Base-by-base conservation (phyloP, 306 rosid species). In the Hylodesmum podocarpum region DNA sequence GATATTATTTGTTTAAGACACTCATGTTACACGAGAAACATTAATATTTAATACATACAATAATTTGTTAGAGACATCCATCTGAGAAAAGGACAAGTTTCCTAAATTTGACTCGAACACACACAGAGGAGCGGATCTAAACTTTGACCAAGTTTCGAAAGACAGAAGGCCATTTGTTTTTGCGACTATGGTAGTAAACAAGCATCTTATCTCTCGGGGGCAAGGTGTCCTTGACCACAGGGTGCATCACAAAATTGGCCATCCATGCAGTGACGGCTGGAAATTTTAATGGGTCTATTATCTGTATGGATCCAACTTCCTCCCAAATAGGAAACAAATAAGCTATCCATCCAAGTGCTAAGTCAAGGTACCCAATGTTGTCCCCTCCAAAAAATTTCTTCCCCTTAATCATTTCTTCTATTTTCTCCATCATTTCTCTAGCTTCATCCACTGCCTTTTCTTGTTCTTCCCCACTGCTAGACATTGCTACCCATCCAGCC, bases 301-400 rank as follows among this genome's bases (percentile, higher is more conserved):
- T 53, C 16, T 65, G 54, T 58, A 29, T 44, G 13, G 36, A 68
- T 5, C 84, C 88, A 47, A 82, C 79, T 77, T 87, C 87, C 41
- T 87, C 87, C 77, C 78, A 84, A 51, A 84, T 5, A 1, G 91
- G 88, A 28, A 87, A 71, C 77, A 78, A 77, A 29, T 72, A 62
- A 22, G 78, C 21, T 24, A 85, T 82, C 91, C 91, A 87, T 14
- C 88, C 91, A 71, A 84, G 37, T 47, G 75, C 84, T 43, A 84
- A 62, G 27, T 84, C 88, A 77, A 87, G 47, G 81, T 82, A 87
- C 41, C 91, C 91, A 73, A 87, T 57, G 4, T 19, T 70, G 3
- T 77, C 82, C 18, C 91, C 91, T 46, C 87, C 85, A 49, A 84
- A 82, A 70, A 79, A 79, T 51, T 63, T 73, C 66, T 85, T 80